These are phyloP conservation scores for Fusarium keratoplasticum DNA, from an alignment of 2,329 filamentous ascomycete species.

Conservation along the genomic window DNA sequence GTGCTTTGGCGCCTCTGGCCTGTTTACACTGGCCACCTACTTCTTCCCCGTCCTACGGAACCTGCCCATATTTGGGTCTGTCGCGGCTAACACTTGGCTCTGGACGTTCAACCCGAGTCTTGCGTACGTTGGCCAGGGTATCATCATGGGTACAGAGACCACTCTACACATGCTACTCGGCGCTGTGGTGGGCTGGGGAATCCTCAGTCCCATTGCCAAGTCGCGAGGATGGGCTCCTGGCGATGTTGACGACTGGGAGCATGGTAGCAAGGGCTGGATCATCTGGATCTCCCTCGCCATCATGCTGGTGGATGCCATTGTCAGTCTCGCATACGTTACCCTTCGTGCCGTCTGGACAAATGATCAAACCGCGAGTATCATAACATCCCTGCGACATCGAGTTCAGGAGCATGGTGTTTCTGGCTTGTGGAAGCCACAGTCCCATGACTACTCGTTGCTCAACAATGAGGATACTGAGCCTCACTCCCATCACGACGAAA, in stretches of 20 bases:
- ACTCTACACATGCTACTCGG: conserved; percentile 96
- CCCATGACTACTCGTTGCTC: conserved; percentile 42
- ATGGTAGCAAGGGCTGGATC: conserved; percentile 97
- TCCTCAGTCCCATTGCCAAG: conserved; percentile 91
- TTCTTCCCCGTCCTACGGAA: conserved; percentile 88
- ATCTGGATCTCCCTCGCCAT: conserved; percentile 96
- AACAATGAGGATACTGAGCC: conserved; percentile 19
- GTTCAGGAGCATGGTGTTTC: conserved; percentile 35
- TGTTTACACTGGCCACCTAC: conserved; percentile 85
- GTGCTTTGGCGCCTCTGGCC: conserved; percentile 69
- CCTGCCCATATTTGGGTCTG: conserved; percentile 85
- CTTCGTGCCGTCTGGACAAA: conserved; percentile 65
- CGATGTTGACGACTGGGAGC: conserved; percentile 87
- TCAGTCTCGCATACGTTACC: conserved; percentile 85
- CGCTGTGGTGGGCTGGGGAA: conserved; percentile 88
- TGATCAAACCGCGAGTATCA: conserved; percentile 1
- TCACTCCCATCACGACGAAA: conserved; percentile 4
- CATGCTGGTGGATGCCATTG: conserved; percentile 93
- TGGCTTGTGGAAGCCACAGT: conserved; percentile 31
- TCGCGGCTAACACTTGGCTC: conserved; percentile 83
- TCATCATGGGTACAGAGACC: conserved; percentile 97
- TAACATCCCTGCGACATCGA: conserved; percentile 16
- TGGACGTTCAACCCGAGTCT: conserved; percentile 97
- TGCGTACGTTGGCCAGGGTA: conserved; percentile 97
- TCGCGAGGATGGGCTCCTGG: conserved; percentile 89